phyloP scores from a whole-genome alignment of 202 grass and related monocot genomes.

The Miscanthus sacchariflorus region DNA sequence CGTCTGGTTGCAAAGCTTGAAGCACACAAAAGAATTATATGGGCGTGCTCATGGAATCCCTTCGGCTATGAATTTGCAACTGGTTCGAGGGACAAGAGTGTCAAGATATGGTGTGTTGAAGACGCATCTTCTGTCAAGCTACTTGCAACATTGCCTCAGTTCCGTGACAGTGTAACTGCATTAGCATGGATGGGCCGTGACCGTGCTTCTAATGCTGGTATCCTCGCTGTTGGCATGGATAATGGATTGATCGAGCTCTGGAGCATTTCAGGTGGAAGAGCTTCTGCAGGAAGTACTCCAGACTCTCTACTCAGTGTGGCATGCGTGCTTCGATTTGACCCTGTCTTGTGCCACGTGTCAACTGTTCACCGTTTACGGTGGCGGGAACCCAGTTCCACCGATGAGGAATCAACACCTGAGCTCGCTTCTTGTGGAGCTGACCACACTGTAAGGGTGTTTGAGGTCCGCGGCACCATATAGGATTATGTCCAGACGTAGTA shows the following conservation, averaged over 20 bases:
- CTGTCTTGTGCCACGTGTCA: constrained; percentile 77
- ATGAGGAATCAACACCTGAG: constrained; percentile 51
- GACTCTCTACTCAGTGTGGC: constrained; percentile 47
- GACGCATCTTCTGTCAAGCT: constrained; percentile 70
- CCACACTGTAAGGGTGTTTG: constrained; percentile 87
- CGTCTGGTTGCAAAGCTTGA: constrained; percentile 77
- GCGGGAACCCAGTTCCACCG: constrained; percentile 45
- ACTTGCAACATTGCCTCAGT: constrained; percentile 72
- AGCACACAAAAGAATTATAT: constrained; percentile 97
- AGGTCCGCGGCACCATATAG: constrained; percentile 43
- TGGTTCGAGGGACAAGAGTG: constrained; percentile 94
- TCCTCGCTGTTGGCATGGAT: constrained; percentile 88
- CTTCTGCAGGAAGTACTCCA: neutral
- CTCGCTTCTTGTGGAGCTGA: constrained; percentile 95
- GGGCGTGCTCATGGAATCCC: constrained; percentile 95
- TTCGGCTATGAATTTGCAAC: constrained; percentile 92
- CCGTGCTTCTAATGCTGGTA: constrained; percentile 54
- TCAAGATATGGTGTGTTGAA: constrained; percentile 84
- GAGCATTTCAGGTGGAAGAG: constrained; percentile 59
- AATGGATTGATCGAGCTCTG: constrained; percentile 93
- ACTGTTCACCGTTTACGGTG: constrained; percentile 77
- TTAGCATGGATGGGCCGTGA: constrained; percentile 77
- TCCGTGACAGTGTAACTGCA: constrained; percentile 89
- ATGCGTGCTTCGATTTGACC: constrained; percentile 67
- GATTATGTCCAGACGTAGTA: constrained; percentile 20